A percentile compares a stretch with the other conserved stretches of the same genome.
Conservation (phyloP, 2,329 filamentous ascomycete genomes). For the Chaetomiaceae sp. region DNA sequence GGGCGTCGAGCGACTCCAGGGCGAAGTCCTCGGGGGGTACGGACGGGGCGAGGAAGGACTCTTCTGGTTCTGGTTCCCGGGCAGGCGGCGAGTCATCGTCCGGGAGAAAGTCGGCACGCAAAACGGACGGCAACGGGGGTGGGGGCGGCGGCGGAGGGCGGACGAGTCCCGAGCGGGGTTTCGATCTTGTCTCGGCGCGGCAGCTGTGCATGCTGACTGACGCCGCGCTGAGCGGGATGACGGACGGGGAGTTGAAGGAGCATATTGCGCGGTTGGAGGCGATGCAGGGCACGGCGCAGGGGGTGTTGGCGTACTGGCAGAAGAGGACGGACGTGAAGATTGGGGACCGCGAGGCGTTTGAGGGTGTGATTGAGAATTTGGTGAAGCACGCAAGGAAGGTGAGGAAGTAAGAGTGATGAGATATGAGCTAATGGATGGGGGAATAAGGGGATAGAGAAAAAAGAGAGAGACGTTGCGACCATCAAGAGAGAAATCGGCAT, state of each 20-base stretch:
- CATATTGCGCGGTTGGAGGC: constrained; percentile 68
- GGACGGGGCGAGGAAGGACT: background rate
- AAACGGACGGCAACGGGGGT: background rate
- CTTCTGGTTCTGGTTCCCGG: too few relatives aligned
- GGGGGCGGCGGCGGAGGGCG: background rate
- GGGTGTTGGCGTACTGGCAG: constrained; percentile 83
- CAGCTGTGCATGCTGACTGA: constrained; percentile 80
- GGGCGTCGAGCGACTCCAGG: constrained; percentile 50
- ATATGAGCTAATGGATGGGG: too few relatives aligned
- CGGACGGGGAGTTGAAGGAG: constrained; percentile 65
- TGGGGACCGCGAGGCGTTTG: constrained; percentile 88
- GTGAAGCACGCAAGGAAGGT: constrained; percentile 87
- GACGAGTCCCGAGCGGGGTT: constrained; percentile 59
- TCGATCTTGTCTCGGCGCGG: constrained; percentile 74
- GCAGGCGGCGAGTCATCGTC: background rate
- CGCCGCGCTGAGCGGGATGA: constrained; percentile 75
- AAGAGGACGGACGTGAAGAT: constrained; percentile 80
- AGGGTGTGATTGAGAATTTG: constrained; percentile 93
- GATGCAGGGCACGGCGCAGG: constrained; percentile 66
- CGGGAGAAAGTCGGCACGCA: too few relatives aligned
- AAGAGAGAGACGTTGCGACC: too few relatives aligned
- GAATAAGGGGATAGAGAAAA: too few relatives aligned
- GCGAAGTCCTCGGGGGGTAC: too few relatives aligned
- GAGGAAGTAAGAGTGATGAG: constrained; percentile 54
- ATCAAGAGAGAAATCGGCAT: too few relatives aligned